A percentile compares a stretch with the other conserved stretches of the same genome.
Conservation (phyloP, 805 yeast species). For the Candida takata region DNA sequence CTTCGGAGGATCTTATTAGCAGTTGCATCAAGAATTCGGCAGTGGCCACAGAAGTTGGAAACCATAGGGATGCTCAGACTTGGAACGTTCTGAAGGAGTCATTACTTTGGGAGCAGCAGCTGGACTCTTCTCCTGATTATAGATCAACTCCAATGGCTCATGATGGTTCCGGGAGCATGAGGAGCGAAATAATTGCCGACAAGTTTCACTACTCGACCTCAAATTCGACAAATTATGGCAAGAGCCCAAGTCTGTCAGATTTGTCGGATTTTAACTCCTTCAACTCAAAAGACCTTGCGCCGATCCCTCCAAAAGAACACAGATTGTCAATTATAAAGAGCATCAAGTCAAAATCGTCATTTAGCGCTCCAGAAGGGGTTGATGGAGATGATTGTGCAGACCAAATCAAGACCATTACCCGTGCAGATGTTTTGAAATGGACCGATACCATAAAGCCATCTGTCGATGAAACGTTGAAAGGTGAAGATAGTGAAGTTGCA, state of each 20-base stretch:
- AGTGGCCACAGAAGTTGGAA: conserved; percentile 44
- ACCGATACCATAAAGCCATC: conserved; percentile 14
- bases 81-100: conserved; percentile 55
- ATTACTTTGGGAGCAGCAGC: conserved; percentile 28
- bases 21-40: conserved; percentile 50
- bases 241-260: conserved; percentile 23
- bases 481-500: conserved; percentile 19
- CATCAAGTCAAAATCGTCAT: conserved; percentile 3
- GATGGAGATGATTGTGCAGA: conserved; percentile 16
- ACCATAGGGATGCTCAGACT: conserved; percentile 50
- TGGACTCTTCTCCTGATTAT: not conserved
- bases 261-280: conserved; percentile 21
- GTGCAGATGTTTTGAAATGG: conserved; percentile 19
- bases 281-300: conserved; percentile 7
- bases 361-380: conserved; percentile 14
- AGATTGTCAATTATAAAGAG: conserved; percentile 5
- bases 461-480: conserved; percentile 1
- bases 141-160: not conserved
- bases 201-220: conserved; percentile 24
- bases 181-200: conserved; percentile 11
- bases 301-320: not conserved
- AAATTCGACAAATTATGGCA: conserved; percentile 22
- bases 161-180: conserved; percentile 11
- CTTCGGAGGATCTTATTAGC: conserved; percentile 41
- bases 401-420: conserved; percentile 7